Evolutionary conservation across 306 rosid species (phyloP).

Genomic region (Lathyrus aphaca): DNA sequence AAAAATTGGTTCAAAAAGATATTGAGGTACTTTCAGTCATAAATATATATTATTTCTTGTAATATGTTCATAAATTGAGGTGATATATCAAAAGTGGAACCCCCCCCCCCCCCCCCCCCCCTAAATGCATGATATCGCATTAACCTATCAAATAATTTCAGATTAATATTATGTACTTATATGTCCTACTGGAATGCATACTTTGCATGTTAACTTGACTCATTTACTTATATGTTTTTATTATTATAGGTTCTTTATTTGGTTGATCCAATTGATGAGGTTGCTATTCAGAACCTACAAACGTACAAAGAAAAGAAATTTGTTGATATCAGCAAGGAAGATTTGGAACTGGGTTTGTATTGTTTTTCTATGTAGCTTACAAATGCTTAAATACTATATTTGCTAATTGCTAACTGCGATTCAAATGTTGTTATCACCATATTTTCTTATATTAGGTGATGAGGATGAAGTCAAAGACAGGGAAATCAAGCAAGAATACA

Average conservation of each 20-base stretch:
- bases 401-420: slow-evolving; percentile 13
- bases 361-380: neutral
- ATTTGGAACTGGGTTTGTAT: slow-evolving; percentile 84
- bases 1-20: slow-evolving; percentile 85
- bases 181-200: neutral
- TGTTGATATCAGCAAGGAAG: slow-evolving; percentile 99
- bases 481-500: slow-evolving; percentile 79
- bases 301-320: slow-evolving; percentile 95
- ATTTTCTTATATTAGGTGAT: slow-evolving; percentile 63
- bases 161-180: too few species aligned
- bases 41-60: neutral
- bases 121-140: too few species aligned
- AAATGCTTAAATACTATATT: slow-evolving; percentile 1
- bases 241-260: slow-evolving; percentile 78
- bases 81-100: neutral
- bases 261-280: slow-evolving; percentile 96
- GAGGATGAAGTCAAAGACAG: slow-evolving; percentile 93
- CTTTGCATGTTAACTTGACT: neutral
- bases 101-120: neutral
- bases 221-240: slow-evolving; percentile 15
- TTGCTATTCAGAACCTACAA: slow-evolving; percentile 94
- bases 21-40: slow-evolving; percentile 68
- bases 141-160: too few species aligned
- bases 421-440: slow-evolving; percentile 14
- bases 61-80: neutral